Evolutionary conservation across 306 rosid species (phyloP), one percentile per base, ranked within the genome.

Genomic region (Prosopis cineraria): DNA sequence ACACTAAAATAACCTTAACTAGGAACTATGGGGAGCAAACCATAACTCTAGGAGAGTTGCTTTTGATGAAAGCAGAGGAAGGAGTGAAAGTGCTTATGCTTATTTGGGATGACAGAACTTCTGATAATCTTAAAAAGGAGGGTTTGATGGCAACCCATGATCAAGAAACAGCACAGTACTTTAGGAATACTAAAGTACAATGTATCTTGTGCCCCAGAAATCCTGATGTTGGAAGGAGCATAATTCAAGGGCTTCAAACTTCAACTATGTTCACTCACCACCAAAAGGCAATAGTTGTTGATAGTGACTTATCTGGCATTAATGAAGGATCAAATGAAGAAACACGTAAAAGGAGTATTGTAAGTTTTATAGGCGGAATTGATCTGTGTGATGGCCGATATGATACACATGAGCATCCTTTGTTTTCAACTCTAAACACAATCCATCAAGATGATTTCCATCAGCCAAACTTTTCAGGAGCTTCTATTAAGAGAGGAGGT

Each of bases 361-460:
- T 73, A 34, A 88, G 98, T 76, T 95, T 95, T 34, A 37, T 92
- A 10, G 96, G 98, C 36, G 98, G 97, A 0, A 88, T 92, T 87
- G 98, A 95, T 89, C 86, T 92, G 4, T 91, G 97, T 76, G 98
- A 85, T 84, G 97, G 98, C 13, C 87, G 98, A 82, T 95, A 92
- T 56, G 98, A 95, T 43, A 84, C 90, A 4, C 83, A 74, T 7
- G 78, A 84, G 25, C 98, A 95, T 72, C 91, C 92, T 7, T 33
- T 95, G 2, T 95, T 95, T 74, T 63, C 82, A 75, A 87, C 96
- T 43, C 39, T 95, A 24, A 73, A 30, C 37, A 78, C 90, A 56
- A 36, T 62, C 30, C 97, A 95, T 79, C 41, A 41, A 4, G 36
- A 66, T 52, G 97, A 92, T 83, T 95, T 95, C 75, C 98, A 95